Percentiles rank a stretch among this genome's conserved stretches.
phyloP scores from a whole-genome alignment of 1,139 yeast genomes.

The Ogataea hybrid region DNA sequence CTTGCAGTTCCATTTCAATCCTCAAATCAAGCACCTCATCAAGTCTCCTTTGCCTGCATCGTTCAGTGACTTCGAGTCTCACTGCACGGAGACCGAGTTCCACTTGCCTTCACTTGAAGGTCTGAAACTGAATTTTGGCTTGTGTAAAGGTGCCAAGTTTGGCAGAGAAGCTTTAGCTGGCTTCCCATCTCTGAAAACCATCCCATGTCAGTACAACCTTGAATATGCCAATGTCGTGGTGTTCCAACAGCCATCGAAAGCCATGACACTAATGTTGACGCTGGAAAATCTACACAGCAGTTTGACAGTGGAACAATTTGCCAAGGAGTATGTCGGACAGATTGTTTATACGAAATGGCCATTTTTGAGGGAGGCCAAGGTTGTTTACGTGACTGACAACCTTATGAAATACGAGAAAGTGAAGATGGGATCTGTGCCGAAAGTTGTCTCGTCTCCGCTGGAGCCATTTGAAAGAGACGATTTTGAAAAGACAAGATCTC shows the following conservation, averaged over 20 bases:
- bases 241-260: constrained; percentile 81
- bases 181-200: constrained; percentile 76
- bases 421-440: constrained; percentile 34
- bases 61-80: constrained; percentile 75
- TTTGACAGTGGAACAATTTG: constrained; percentile 52
- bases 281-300: constrained; percentile 52
- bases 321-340: constrained; percentile 56
- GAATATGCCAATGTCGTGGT: constrained; percentile 60
- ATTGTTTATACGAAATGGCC: constrained; percentile 87
- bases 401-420: constrained; percentile 45
- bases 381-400: constrained; percentile 62
- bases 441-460: constrained; percentile 42
- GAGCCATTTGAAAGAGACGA: constrained; percentile 31
- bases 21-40: constrained; percentile 68
- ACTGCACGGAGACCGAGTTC: constrained; percentile 62
- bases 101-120: constrained; percentile 50
- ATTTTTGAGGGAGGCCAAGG: constrained; percentile 75
- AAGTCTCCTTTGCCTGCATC: constrained; percentile 79
- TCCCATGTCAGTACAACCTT: constrained; percentile 53
- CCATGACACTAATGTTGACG: constrained; percentile 74
- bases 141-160: constrained; percentile 62
- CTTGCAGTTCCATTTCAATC: constrained; percentile 67
- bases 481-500: constrained; percentile 22
- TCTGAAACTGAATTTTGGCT: constrained; percentile 51
- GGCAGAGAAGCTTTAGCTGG: constrained; percentile 81